A percentile compares a stretch with the other conserved stretches of the same genome.
phyloP scores from a whole-genome alignment of 2,329 filamentous ascomycete species.

The Akanthomyces dipterigenus region DNA sequence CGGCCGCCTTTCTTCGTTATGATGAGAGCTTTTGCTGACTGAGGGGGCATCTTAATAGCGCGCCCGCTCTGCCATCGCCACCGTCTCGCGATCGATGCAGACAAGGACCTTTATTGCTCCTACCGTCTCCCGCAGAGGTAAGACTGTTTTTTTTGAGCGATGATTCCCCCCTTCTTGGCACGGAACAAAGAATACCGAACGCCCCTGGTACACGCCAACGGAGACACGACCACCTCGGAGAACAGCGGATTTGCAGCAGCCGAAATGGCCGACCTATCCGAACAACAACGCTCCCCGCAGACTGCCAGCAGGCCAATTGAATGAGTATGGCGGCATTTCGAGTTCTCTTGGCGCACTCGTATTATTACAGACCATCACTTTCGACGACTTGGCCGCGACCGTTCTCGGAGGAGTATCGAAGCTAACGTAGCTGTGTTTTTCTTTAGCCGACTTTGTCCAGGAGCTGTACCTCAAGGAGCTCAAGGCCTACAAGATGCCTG shows the following conservation, averaged over 20 bases:
- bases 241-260: slow-evolving; percentile 7
- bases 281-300: background rate
- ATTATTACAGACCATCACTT: background rate
- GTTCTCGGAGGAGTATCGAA: background rate
- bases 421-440: slow-evolving; percentile 5
- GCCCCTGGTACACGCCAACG: background rate
- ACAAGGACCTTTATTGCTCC: slow-evolving; percentile 53
- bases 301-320: background rate
- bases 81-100: slow-evolving; percentile 42
- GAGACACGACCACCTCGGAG: slow-evolving; percentile 1
- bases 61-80: slow-evolving; percentile 44
- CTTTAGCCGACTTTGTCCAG: slow-evolving; percentile 87
- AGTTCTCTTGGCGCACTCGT: background rate
- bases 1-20: background rate
- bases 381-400: background rate
- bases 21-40: slow-evolving; percentile 20
- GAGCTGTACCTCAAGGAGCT: slow-evolving; percentile 96
- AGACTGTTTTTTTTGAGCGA: slow-evolving; percentile 24
- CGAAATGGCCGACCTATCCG: background rate
- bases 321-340: background rate
- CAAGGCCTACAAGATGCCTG: slow-evolving; percentile 84
- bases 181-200: background rate
- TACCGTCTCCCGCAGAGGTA: slow-evolving; percentile 56
- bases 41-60: slow-evolving; percentile 34
- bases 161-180: slow-evolving; percentile 2